Evolutionary conservation across 768 basidiomycete species (phyloP).

Genomic region (Agaricus blazei): DNA sequence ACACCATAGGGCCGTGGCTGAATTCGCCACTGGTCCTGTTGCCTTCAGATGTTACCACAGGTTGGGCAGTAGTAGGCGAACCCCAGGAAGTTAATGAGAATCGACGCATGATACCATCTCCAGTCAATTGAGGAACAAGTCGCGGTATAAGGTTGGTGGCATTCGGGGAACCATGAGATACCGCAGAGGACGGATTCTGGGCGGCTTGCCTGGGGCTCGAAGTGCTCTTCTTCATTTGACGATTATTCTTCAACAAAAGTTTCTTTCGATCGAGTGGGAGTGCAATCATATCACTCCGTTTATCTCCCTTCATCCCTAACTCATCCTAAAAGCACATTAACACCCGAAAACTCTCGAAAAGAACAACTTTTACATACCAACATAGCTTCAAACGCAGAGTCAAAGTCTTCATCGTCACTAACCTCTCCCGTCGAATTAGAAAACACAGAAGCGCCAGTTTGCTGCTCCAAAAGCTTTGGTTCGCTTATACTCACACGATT

Average conservation of each 20-base stretch:
- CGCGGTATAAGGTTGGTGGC: slow-evolving; percentile 55
- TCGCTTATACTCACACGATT: slow-evolving; percentile 68
- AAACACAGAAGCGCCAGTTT: slow-evolving; percentile 15
- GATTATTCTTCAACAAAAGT: slow-evolving; percentile 58
- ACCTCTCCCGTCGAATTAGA: slow-evolving; percentile 22
- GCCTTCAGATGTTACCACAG: slow-evolving; percentile 25
- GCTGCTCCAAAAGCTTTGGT: slow-evolving; percentile 51
- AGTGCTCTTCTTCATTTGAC: slow-evolving; percentile 29
- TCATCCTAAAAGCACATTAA: slow-evolving; percentile 46
- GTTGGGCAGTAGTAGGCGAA: slow-evolving; percentile 30
- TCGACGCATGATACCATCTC: slow-evolving; percentile 63
- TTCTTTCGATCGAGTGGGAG: slow-evolving; percentile 61
- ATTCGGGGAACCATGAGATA: slow-evolving; percentile 58
- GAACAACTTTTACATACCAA: slow-evolving; percentile 43
- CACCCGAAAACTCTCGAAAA: background rate
- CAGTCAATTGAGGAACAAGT: slow-evolving; percentile 71
- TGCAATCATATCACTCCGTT: slow-evolving; percentile 56
- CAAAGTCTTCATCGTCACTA: slow-evolving; percentile 29
- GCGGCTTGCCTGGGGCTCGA: slow-evolving; percentile 20
- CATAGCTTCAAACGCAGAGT: slow-evolving; percentile 60
- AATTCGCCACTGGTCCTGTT: slow-evolving; percentile 36
- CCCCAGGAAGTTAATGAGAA: slow-evolving; percentile 67
- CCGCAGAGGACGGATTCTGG: slow-evolving; percentile 33
- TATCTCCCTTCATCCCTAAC: slow-evolving; percentile 67
- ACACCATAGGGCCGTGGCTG: slow-evolving; percentile 13